These are phyloP conservation scores for Teratosphaeriaceae sp. DNA, from an alignment of 2,329 filamentous ascomycete species.

Conservation along the genomic window DNA sequence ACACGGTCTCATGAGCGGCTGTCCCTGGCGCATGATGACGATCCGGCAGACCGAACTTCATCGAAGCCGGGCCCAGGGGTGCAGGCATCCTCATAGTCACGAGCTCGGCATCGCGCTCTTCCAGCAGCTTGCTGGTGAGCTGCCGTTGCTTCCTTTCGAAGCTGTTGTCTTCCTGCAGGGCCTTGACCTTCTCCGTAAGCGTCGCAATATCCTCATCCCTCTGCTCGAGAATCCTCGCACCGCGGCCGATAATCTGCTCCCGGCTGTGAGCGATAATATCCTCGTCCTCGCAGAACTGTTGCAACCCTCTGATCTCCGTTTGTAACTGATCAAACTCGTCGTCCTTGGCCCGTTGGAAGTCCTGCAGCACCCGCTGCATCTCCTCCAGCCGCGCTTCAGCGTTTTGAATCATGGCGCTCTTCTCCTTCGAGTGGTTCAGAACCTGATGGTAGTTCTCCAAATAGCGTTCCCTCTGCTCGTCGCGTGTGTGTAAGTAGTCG, in stretches of 20 bases:
- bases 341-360: slow-evolving; percentile 5
- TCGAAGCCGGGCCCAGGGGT: neutral
- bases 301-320: slow-evolving; percentile 13
- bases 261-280: slow-evolving; percentile 18
- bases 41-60: neutral
- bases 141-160: slow-evolving; percentile 11
- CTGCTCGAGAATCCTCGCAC: slow-evolving; percentile 16
- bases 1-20: neutral
- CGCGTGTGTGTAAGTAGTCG: slow-evolving; percentile 2
- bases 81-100: slow-evolving; percentile 7
- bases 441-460: neutral
- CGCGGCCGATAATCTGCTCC: slow-evolving; percentile 20
- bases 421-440: neutral
- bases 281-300: slow-evolving; percentile 21
- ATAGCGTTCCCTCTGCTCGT: slow-evolving; percentile 3
- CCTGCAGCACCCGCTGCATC: slow-evolving; percentile 1
- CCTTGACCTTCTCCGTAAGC: slow-evolving; percentile 11
- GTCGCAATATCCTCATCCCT: slow-evolving; percentile 17
- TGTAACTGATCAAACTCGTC: slow-evolving; percentile 14
- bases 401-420: neutral
- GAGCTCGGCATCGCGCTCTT: slow-evolving; percentile 10
- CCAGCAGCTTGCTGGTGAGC: slow-evolving; percentile 11
- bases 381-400: neutral
- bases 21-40: neutral
- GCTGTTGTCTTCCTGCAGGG: slow-evolving; percentile 11